Evolutionary conservation across 2,329 filamentous ascomycete species (phyloP), one percentile per base, ranked within the genome.

Genomic region (Aspergillus oerlinghausenensis): DNA sequence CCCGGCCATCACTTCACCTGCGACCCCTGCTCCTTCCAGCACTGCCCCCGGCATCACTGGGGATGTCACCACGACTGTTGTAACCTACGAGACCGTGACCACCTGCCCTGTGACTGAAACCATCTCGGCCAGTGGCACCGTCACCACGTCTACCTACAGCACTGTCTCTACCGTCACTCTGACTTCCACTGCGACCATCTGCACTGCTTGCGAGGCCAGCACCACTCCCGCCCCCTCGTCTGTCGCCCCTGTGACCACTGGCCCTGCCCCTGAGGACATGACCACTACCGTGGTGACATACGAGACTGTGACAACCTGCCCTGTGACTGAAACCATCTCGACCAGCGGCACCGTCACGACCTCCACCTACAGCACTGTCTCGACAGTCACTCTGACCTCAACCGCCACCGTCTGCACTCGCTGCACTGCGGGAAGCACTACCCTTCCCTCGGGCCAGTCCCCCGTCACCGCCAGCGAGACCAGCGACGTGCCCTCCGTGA

Each of bases 361-460:
- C 51, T 73, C 81, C 25, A 68, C 84, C 50, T 80, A 78, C 57
- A 84, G 81, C 65, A 87, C 84, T 42, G 67, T 85, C 67, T 86
- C 83, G 75, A 83, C 74, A 26, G 65, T 65, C 49, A 66, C 63
- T 1, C 21, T 69, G 38, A 65, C 64, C 28, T 60, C 66, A 9
- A 63, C 65, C 11, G 63, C 65, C 6, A 65, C 64, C 2, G 54
- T 64, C 26, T 60, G 64, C 48, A 49, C 54, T 14, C 45, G 53
- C 25, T 47, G 45, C 35, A 49, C 51, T 38, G 32, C 43, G n/a
- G 43, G 43, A 47, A 47, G 21, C 14, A 47, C 43, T 10, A 23
- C 35, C 48, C 23, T 26, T 47, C 52, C 52, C 17, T 55, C 60
- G 9, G 52, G 55, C 45, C 47, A 55, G 32, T 49, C 51, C 35